These are phyloP conservation scores for Aureobasidium melanogenum DNA, from an alignment of 2,329 filamentous ascomycete genomes.

Conservation along the genomic window DNA sequence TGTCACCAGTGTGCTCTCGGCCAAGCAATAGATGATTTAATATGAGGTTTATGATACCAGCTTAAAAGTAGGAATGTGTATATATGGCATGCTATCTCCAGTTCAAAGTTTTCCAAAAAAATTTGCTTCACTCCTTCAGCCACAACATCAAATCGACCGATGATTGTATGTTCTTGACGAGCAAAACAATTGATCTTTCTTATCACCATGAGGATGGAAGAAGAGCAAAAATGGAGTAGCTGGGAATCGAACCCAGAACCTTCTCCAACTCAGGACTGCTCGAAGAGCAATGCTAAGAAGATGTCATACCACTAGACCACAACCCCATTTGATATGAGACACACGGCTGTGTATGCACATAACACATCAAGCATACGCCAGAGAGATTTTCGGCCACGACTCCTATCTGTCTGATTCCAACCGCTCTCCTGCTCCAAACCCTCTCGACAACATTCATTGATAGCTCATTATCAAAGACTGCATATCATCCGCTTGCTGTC, in stretches of 20 bases:
- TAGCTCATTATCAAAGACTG: background rate
- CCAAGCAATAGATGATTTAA: slow-evolving; percentile 27
- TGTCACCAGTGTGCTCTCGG: slow-evolving; percentile 67
- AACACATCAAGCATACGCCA: no score
- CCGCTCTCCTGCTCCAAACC: no score
- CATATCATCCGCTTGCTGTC: background rate
- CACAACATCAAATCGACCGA: background rate
- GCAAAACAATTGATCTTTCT: background rate
- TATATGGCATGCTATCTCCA: background rate
- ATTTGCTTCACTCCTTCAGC: background rate
- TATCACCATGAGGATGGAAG: background rate
- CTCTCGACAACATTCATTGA: no score
- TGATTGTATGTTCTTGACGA: background rate
- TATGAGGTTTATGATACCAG: background rate
- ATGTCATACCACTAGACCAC: slow-evolving; percentile 10
- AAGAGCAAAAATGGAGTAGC: slow-evolving; percentile 1
- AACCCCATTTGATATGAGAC: background rate
- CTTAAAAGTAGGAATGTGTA: background rate
- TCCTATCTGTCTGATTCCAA: no score
- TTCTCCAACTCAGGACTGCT: slow-evolving; percentile 5
- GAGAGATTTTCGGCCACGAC: no score
- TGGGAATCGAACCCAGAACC: slow-evolving; percentile 10
- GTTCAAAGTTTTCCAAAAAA: background rate
- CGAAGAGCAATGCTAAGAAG: slow-evolving; percentile 4
- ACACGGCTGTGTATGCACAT: no score